Evolutionary conservation across 352 stramenopile species (phyloP).

Genomic region (Thalassiosira mediterranea): DNA sequence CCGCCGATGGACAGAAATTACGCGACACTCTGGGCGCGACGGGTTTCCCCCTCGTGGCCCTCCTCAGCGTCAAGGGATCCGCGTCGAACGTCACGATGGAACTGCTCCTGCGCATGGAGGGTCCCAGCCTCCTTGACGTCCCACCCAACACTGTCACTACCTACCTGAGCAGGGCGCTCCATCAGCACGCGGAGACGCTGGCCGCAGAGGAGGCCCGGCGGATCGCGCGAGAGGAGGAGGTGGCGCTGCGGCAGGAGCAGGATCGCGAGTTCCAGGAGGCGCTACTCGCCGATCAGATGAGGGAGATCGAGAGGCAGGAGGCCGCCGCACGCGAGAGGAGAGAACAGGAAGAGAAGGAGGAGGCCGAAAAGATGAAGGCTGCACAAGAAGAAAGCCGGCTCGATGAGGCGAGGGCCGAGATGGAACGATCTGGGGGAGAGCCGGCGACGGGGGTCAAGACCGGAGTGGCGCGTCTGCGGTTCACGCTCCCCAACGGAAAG

Average conservation of each 20-base stretch:
- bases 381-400: conserved; percentile 53
- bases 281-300: conserved; percentile 88
- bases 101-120: conserved; percentile 66
- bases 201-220: conserved; percentile 52
- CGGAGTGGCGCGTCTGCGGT: conserved; percentile 61
- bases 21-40: conserved; percentile 62
- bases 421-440: conserved; percentile 28
- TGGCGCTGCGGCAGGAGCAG: conserved; percentile 90
- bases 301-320: conserved; percentile 63
- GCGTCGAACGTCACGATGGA: conserved; percentile 36
- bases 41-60: conserved; percentile 71
- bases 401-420: conserved; percentile 32
- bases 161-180: conserved; percentile 61
- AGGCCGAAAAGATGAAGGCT: conserved; percentile 35
- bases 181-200: conserved; percentile 57
- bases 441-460: conserved; percentile 8
- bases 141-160: conserved; percentile 49
- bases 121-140: conserved; percentile 49
- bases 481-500: conserved; percentile 78
- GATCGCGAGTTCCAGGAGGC: conserved; percentile 92
- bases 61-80: conserved; percentile 64
- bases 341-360: conserved; percentile 41
- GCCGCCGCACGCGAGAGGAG: conserved; percentile 36
- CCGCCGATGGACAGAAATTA: conserved; percentile 71
- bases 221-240: conserved; percentile 82